Evolutionary conservation across 495 filamentous ascomycete genomes (phyloP).

Genomic region (Penicillium mononematosum): DNA sequence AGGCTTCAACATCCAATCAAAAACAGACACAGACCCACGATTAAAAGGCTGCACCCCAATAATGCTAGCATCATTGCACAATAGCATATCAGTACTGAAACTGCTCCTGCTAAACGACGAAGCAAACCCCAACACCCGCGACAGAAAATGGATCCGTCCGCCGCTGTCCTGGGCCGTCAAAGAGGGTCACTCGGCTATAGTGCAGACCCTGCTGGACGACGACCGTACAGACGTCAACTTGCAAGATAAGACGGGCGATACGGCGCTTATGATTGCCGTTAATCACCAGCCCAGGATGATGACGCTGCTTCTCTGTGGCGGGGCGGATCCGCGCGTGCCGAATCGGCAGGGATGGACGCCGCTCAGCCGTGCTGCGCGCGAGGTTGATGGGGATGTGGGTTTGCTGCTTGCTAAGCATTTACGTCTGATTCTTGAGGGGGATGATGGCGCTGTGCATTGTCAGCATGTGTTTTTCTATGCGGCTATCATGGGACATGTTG

Average conservation of each 20-base stretch:
- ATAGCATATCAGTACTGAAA: constrained; percentile 11
- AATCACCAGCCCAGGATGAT: constrained; percentile 12
- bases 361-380: constrained; percentile 13
- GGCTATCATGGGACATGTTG: constrained; percentile 22
- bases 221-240: constrained; percentile 25
- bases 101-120: constrained; percentile 17
- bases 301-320: constrained; percentile 10
- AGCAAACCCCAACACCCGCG: constrained; percentile 22
- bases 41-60: constrained; percentile 23
- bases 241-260: constrained; percentile 23
- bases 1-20: constrained; percentile 15
- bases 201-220: constrained; percentile 22
- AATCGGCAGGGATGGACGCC: constrained; percentile 24
- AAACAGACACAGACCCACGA: constrained; percentile 10
- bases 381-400: constrained; percentile 7
- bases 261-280: constrained; percentile 21
- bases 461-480: constrained; percentile 30
- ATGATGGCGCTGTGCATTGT: constrained; percentile 15
- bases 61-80: constrained; percentile 22
- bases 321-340: constrained; percentile 18
- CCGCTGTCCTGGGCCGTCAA: constrained; percentile 41
- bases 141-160: constrained; percentile 27
- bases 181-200: constrained; percentile 27
- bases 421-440: constrained; percentile 20
- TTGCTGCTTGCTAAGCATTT: constrained; percentile 26